Base-by-base conservation (phyloP, 1,284 basidiomycete genomes). In the Moniliophthora roreri region DNA sequence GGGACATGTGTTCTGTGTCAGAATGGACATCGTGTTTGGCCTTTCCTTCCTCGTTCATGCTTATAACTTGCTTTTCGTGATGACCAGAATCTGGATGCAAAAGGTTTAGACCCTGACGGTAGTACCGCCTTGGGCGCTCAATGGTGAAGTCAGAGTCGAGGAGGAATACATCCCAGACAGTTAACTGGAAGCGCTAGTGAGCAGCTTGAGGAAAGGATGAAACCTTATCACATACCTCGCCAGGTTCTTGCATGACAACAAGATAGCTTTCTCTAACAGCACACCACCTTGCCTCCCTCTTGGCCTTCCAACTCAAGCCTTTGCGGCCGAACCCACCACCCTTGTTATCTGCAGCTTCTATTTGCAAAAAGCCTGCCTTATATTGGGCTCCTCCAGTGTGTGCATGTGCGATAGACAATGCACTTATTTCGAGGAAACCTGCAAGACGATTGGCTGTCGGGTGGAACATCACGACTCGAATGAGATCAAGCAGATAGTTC, bases 381-480 rank as follows among this genome's bases (percentile, higher is more conserved):
- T 90, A 87, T 63, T 93, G 91, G 7, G 77, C 68, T 2, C 95
- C 95, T 6, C 93, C 93, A 4, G 87, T 84, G 36, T 85, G 89
- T 0, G 95, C 93, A 6, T 96, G 80, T 5, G 85, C 72, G 51
- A 98, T 84, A 2, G 91, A 95, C 24, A 99, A 75, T 0, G 95
- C 88, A 45, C 93, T 95, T 45, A 99, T 81, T 69, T 99, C 97
- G 52, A 99, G 82, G 72, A 99, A 99, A n/a, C 87, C 87, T 56
- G 91, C 89, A 0, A 99, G 73, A 21, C 95, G 85, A 64, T 98
- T 99, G 0, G 93, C 86, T 41, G 95, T 87, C 1, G 96, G 93
- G 62, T 95, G 91, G 73, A 98, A 98, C 91, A 98, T 97, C 42
- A 96, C 94, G 3, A 91, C 88, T 23, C 90, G 84, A 57, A 98